Conservation (phyloP, 495 filamentous ascomycete genomes). For the Tricharina praecox region DNA sequence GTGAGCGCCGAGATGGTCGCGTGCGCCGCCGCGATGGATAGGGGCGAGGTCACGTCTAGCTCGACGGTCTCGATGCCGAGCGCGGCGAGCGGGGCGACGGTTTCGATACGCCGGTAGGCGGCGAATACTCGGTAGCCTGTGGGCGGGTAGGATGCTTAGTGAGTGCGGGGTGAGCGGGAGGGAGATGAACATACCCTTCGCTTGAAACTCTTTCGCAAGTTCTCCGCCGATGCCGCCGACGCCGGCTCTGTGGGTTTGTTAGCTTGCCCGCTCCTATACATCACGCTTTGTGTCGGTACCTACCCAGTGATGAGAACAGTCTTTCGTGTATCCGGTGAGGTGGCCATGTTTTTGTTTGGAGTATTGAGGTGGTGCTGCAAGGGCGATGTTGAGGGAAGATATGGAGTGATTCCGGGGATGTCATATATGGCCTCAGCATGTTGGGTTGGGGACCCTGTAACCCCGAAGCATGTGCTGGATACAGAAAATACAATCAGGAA, state of each 20-base stretch:
- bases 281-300: neutral
- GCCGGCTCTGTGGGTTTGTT: slow-evolving; percentile 10
- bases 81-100: slow-evolving; percentile 28
- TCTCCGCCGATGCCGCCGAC: slow-evolving; percentile 38
- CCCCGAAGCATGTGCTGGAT: too few relatives aligned
- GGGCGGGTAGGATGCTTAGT: neutral
- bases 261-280: neutral
- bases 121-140: slow-evolving; percentile 37
- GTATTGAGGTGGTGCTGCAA: neutral
- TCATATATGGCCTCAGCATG: neutral
- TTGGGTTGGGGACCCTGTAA: neutral
- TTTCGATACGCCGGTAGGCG: slow-evolving; percentile 33
- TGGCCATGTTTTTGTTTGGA: neutral
- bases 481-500: too few relatives aligned
- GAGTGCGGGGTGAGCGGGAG: neutral
- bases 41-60: slow-evolving; percentile 34
- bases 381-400: neutral
- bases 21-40: slow-evolving; percentile 27
- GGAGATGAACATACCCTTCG: slow-evolving; percentile 22
- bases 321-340: slow-evolving; percentile 13
- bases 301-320: slow-evolving; percentile 23
- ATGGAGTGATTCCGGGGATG: neutral
- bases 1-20: slow-evolving; percentile 16
- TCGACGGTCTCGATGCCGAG: slow-evolving; percentile 32
- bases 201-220: slow-evolving; percentile 37